Conservation (phyloP, 1,284 basidiomycete genomes). For the Termitomyces sp. region DNA sequence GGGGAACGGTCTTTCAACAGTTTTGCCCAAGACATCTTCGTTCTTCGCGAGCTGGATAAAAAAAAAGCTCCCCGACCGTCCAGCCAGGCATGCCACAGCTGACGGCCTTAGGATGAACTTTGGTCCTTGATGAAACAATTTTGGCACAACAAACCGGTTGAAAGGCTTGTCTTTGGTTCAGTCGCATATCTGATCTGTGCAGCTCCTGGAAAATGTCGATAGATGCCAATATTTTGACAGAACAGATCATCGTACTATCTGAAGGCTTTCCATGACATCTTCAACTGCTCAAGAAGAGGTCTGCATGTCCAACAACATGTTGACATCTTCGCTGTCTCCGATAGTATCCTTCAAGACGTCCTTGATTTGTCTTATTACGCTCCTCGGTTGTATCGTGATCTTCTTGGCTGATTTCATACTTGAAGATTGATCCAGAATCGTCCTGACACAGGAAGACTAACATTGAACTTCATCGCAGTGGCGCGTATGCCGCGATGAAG, state of each 20-base stretch:
- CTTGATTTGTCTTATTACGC: neutral
- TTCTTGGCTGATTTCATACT: neutral
- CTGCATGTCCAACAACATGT: neutral
- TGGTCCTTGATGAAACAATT: constrained; percentile 10
- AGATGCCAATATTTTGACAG: neutral
- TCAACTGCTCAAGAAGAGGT: neutral
- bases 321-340: neutral
- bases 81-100: constrained; percentile 12
- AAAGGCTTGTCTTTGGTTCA: constrained; percentile 17
- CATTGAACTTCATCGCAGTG: neutral
- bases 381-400: neutral
- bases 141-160: constrained; percentile 26
- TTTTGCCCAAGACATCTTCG: neutral
- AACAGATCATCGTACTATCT: neutral
- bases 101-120: constrained; percentile 31
- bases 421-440: neutral
- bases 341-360: neutral
- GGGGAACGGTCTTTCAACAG: constrained; percentile 31
- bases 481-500: neutral
- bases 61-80: neutral
- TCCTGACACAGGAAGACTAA: neutral
- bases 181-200: neutral
- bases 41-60: neutral
- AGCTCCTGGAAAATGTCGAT: neutral
- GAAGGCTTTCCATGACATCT: neutral